Percentiles rank a stretch among this genome's conserved stretches.
These are phyloP conservation scores for Posidonia australis DNA, from an alignment of 106 monocot genomes.

Conservation along the genomic window DNA sequence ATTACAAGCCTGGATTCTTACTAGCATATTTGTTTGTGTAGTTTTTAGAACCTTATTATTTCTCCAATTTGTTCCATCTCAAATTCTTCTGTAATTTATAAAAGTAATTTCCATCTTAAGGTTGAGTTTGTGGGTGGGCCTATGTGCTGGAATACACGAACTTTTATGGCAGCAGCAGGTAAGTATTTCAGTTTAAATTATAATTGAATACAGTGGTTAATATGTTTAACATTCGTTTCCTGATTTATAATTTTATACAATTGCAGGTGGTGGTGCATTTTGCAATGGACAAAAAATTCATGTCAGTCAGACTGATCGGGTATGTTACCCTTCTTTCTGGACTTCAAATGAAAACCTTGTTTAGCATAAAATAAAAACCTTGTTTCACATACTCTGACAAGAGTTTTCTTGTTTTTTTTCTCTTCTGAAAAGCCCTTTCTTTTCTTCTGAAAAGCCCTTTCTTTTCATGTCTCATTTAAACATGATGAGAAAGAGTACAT, in stretches of 20 bases:
- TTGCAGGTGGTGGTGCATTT: constrained; percentile 81
- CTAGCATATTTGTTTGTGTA: neutral
- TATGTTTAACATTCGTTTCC: neutral
- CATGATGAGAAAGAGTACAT: too few species aligned
- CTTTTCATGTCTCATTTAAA: too few species aligned
- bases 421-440: too few species aligned
- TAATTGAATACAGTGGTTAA: neutral
- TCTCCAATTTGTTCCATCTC: neutral
- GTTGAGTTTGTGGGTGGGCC: constrained; percentile 97
- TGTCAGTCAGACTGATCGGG: constrained; percentile 75
- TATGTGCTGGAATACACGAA: constrained; percentile 99
- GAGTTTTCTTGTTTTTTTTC: too few species aligned
- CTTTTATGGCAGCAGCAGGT: constrained; percentile 72
- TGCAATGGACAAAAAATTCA: constrained; percentile 97
- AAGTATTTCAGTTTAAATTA: neutral
- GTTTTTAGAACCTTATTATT: neutral
- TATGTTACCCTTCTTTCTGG: constrained; percentile 12
- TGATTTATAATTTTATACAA: constrained; percentile 4
- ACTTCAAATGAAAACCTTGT: neutral
- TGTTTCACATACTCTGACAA: too few species aligned
- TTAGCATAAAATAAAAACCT: neutral
- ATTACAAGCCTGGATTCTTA: neutral
- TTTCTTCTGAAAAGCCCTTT: too few species aligned
- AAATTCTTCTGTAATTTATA: neutral
- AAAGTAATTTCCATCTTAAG: constrained; percentile 7